These are phyloP conservation scores for Jamesozyma rosinii DNA, from an alignment of 805 yeast genomes.

Conservation along the genomic window DNA sequence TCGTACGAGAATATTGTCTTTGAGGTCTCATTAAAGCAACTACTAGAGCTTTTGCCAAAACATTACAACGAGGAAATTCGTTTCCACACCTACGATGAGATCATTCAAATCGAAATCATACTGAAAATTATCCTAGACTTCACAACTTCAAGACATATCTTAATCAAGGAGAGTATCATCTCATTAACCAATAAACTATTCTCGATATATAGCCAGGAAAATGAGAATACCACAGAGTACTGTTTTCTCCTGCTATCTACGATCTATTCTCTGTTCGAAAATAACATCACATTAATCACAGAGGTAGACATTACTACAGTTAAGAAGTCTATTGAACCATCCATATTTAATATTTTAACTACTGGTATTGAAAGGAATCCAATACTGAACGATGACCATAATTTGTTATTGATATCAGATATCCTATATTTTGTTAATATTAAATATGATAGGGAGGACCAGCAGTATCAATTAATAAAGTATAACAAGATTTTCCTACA, in stretches of 20 bases:
- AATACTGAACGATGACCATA: constrained; percentile 20
- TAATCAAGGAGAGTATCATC: constrained; percentile 24
- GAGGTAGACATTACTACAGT: constrained; percentile 11
- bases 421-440: constrained; percentile 30
- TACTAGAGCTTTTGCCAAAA: constrained; percentile 45
- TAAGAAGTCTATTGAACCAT: constrained; percentile 16
- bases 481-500: constrained; percentile 32
- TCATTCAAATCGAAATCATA: constrained; percentile 28
- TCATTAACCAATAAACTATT: constrained; percentile 15
- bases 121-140: constrained; percentile 31
- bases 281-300: constrained; percentile 13
- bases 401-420: constrained; percentile 25
- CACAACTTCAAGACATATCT: constrained; percentile 25
- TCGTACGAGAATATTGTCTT: constrained; percentile 34
- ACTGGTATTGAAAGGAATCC: constrained; percentile 2
- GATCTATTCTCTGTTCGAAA: constrained; percentile 21
- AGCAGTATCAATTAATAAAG: constrained; percentile 38
- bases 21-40: constrained; percentile 43
- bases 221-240: constrained; percentile 13
- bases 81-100: constrained; percentile 20
- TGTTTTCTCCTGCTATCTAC: constrained; percentile 24
- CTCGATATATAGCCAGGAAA: constrained; percentile 6
- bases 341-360: constrained; percentile 9
- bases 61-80: constrained; percentile 27
- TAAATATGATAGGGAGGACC: constrained; percentile 28